Conservation (phyloP, 805 yeast genomes). For the Torulaspora quercuum region DNA sequence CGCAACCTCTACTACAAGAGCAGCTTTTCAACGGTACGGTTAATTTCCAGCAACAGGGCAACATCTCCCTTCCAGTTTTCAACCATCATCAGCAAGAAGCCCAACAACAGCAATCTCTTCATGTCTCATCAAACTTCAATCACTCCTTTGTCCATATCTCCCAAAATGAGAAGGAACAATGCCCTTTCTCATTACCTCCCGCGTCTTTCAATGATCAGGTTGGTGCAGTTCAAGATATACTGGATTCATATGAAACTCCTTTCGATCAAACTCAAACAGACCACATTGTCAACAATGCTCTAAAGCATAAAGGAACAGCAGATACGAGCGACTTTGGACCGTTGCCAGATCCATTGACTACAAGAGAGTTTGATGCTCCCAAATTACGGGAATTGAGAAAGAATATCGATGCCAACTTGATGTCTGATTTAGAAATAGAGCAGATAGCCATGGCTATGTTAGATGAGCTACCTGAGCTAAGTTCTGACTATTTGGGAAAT, state of each 20-base stretch:
- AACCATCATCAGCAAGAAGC: conserved; percentile 26
- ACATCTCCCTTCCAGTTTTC: conserved; percentile 32
- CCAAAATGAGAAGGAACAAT: conserved; percentile 33
- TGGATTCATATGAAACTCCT: conserved; percentile 25
- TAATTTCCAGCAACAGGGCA: conserved; percentile 35
- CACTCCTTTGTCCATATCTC: conserved; percentile 18
- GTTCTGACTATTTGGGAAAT: conserved; percentile 92
- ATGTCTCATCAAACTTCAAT: conserved; percentile 14
- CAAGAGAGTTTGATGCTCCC: conserved; percentile 80
- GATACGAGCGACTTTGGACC: conserved; percentile 58
- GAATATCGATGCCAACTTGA: conserved; percentile 52
- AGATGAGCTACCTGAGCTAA: conserved; percentile 82
- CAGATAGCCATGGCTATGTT: conserved; percentile 79
- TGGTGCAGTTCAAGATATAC: conserved; percentile 19
- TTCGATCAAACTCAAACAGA: conserved; percentile 35
- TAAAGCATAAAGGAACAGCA: conserved; percentile 46
- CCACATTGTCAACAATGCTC: conserved; percentile 45
- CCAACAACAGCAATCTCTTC: conserved; percentile 16
- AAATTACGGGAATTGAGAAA: conserved; percentile 83
- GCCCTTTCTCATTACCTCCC: conserved; percentile 38
- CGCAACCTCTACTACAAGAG: conserved; percentile 34
- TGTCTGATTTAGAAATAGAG: conserved; percentile 65
- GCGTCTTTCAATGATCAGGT: conserved; percentile 24
- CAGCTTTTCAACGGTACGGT: conserved; percentile 35
- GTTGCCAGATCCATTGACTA: conserved; percentile 65